phyloP scores from a whole-genome alignment of 257 asterid species.

The Lycium ferocissimum region DNA sequence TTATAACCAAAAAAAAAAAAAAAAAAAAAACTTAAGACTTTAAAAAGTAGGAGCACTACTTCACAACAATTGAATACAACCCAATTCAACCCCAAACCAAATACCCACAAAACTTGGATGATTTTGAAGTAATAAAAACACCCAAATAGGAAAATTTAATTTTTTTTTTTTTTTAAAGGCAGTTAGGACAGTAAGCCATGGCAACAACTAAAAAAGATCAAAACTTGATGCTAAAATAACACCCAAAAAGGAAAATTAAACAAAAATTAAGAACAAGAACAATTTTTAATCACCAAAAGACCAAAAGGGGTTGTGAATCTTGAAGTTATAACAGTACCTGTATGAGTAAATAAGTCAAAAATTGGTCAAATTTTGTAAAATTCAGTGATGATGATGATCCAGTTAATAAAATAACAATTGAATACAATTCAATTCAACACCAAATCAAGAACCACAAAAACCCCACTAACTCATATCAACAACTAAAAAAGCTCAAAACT shows the following conservation, averaged over 20 bases:
- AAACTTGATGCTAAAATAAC: neutral
- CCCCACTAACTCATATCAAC: neutral
- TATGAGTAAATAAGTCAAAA: no score
- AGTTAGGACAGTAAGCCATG: no score
- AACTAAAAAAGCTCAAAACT: slow-evolving; percentile 25
- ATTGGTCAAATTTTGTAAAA: no score
- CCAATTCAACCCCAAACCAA: no score
- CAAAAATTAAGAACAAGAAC: neutral
- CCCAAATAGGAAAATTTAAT: no score
- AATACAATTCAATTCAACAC: neutral
- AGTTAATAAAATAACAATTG: neutral
- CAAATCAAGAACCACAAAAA: neutral
- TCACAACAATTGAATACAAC: slow-evolving; percentile 10
- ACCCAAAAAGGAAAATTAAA: neutral
- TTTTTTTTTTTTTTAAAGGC: no score
- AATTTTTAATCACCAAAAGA: neutral
- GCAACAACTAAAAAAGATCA: neutral
- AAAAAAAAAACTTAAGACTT: neutral
- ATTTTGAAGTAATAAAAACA: no score
- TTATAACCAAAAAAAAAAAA: neutral
- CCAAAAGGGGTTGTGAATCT: neutral
- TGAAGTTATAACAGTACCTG: neutral
- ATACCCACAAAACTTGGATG: no score
- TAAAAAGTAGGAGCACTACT: neutral
- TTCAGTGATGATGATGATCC: no score